Conservation (phyloP, 2,329 filamentous ascomycete genomes). For the Fusarium austroafricanum region DNA sequence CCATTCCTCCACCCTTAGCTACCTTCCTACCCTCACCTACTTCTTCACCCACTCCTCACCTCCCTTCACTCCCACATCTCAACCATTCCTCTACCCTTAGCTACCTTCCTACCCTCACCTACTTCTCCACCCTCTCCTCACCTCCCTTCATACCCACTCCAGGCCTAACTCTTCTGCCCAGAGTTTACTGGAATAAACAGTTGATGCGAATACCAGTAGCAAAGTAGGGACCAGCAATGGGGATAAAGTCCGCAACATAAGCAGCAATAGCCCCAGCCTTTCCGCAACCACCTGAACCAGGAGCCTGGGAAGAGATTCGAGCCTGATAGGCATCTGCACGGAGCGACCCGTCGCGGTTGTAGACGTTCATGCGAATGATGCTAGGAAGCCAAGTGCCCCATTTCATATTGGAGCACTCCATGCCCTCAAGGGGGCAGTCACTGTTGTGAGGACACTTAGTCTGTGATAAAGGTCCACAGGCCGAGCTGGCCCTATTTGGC, state of each 20-base stretch:
- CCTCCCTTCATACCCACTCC: too few relatives aligned
- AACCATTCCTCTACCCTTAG: too few relatives aligned
- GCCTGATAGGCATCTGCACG: conserved; percentile 7
- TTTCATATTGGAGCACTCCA: neutral
- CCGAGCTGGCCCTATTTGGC: neutral
- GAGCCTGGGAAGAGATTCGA: neutral
- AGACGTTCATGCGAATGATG: conserved; percentile 10
- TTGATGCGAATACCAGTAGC: neutral
- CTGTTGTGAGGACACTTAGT: neutral
- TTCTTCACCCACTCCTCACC: too few relatives aligned
- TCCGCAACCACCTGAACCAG: conserved; percentile 1
- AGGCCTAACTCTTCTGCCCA: too few relatives aligned
- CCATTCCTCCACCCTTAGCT: too few relatives aligned
- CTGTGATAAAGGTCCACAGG: neutral
- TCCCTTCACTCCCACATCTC: too few relatives aligned
- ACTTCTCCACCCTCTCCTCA: too few relatives aligned
- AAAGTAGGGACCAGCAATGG: conserved; percentile 4
- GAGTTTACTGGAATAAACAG: too few relatives aligned
- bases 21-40: too few relatives aligned
- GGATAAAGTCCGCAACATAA: neutral
- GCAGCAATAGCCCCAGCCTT: neutral
- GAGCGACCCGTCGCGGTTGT: neutral
- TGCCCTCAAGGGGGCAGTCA: conserved; percentile 7
- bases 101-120: too few relatives aligned
- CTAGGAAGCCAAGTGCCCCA: conserved; percentile 18